Evolutionary conservation across 768 basidiomycete genomes (phyloP), one percentile per base, ranked within the genome.

Genomic region (Suillus lakei): DNA sequence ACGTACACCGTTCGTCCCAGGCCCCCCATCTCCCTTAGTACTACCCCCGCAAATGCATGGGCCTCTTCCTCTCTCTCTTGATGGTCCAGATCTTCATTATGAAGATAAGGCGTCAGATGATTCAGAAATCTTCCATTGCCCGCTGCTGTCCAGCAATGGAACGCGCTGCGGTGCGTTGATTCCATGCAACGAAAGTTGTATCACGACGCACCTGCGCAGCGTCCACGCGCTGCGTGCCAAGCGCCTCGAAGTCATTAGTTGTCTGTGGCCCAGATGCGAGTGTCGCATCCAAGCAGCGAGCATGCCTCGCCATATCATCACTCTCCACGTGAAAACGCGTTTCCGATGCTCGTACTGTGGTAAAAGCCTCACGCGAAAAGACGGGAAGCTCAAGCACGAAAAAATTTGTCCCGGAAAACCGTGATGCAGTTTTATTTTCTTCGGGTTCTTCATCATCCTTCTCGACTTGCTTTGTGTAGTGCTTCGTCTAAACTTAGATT

Each of bases 331-430:
- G 26, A 59, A 41, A 18, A 21, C 26, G 4, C 41, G 58, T 41
- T 28, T 59, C 26, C 41, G 13, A 28, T 59, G 58, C 12, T 59
- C 58, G 10, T 59, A 59, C 18, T 59, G 58, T 8, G 58, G 28
- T 0, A 59, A 59, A 43, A 59, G 39, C 21, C 58, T 59, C 18
- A 59, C 58, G 18, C 39, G 58, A 23, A 59, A 59, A 39, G 58
- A 59, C 6, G 58, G 58, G 6, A 59, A 59, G 28, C 2, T 13
- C 0, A 59, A 59, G 16, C 58, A 59, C 12, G 58, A 59, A 26
- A 41, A 41, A 21, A 59, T 59, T 0, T 59, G 58, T 59, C 58
- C 3, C 30, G 26, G 9, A 28, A 59, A 41, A 21, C 58, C 58
- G 21, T 59, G 34, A 59, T 21, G 18, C 26, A 30, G 1, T 28